Evolutionary conservation across 2,329 filamentous ascomycete genomes (phyloP).

Genomic region (Nigrograna mackinnonii): DNA sequence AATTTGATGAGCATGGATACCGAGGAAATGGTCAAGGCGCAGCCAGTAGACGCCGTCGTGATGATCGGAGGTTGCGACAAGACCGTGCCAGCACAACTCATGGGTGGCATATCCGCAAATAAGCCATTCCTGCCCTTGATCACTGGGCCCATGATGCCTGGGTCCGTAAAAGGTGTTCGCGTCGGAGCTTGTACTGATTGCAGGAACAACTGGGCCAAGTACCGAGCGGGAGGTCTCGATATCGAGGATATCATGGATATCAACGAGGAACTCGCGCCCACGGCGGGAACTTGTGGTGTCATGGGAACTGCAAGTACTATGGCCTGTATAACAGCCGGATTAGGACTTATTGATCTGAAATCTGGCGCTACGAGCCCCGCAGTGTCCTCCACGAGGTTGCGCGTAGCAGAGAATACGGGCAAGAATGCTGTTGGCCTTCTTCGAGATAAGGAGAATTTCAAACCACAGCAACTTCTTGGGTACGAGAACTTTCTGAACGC

Average conservation of each 20-base stretch:
- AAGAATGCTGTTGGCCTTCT: conserved; percentile 51
- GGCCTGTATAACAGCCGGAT: conserved; percentile 56
- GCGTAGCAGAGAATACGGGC: conserved; percentile 60
- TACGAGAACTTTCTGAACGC: conserved; percentile 54
- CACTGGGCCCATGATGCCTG: conserved; percentile 77
- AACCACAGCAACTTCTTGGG: conserved; percentile 49
- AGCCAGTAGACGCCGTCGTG: conserved; percentile 70
- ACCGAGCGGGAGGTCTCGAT: conserved; percentile 66
- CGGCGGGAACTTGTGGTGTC: conserved; percentile 60
- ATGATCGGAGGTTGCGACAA: conserved; percentile 76
- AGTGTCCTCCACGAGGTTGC: conserved; percentile 54
- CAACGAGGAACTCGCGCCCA: conserved; percentile 74
- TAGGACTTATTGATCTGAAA: conserved; percentile 57
- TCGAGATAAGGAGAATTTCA: conserved; percentile 42
- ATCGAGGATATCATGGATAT: conserved; percentile 72
- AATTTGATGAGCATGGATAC: conserved; percentile 82
- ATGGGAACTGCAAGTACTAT: conserved; percentile 57
- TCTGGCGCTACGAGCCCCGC: conserved; percentile 59
- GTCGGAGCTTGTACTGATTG: conserved; percentile 78
- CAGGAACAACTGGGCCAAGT: conserved; percentile 73
- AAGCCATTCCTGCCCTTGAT: conserved; percentile 71
- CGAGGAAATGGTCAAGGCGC: conserved; percentile 75
- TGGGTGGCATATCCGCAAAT: conserved; percentile 76
- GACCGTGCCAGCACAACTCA: conserved; percentile 72
- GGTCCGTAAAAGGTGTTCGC: conserved; percentile 64